These are phyloP conservation scores for Gracilaria caudata DNA, from an alignment of 23 red algal genomes.

Conservation along the genomic window DNA sequence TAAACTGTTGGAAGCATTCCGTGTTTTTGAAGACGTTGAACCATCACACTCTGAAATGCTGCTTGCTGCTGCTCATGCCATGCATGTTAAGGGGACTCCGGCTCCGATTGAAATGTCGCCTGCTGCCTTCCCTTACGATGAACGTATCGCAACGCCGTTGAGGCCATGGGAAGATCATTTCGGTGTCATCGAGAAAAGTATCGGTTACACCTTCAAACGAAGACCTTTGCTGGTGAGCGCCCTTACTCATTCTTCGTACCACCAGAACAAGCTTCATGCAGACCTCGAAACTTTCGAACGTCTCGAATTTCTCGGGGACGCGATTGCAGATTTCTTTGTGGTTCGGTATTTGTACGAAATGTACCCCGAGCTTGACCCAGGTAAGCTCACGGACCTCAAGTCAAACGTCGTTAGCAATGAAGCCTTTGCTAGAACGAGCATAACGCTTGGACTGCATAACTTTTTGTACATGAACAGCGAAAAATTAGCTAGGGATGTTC, in stretches of 20 bases:
- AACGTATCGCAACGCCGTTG: conserved; percentile 30
- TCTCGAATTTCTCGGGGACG: conserved; percentile 77
- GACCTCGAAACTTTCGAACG: conserved; percentile 65
- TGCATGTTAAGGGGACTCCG: conserved; percentile 23
- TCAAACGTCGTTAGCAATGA: conserved; percentile 72
- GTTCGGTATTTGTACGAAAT: conserved; percentile 65
- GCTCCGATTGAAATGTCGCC: conserved; percentile 37
- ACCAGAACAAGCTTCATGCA: conserved; percentile 4
- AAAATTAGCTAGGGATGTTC: conserved; percentile 29
- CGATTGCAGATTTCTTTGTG: conserved; percentile 65
- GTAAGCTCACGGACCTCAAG: conserved; percentile 70
- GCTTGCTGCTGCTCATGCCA: conserved; percentile 66
- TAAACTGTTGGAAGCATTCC: conserved; percentile 48
- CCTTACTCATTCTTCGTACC: conserved; percentile 63
- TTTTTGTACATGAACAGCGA: conserved; percentile 47
- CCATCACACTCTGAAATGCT: conserved; percentile 62
- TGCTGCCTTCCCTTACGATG: conserved; percentile 45
- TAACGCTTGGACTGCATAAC: conserved; percentile 54
- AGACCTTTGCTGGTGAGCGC: conserved; percentile 63
- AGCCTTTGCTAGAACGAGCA: conserved; percentile 59
- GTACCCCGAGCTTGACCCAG: conserved; percentile 68
- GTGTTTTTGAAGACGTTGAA: conserved; percentile 54
- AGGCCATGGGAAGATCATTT: conserved; percentile 72
- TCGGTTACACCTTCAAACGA: conserved; percentile 61
- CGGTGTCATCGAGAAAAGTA: conserved; percentile 53